Evolutionary conservation across 2,329 filamentous ascomycete genomes (phyloP).

Genomic region (Aspergillus hortae): DNA sequence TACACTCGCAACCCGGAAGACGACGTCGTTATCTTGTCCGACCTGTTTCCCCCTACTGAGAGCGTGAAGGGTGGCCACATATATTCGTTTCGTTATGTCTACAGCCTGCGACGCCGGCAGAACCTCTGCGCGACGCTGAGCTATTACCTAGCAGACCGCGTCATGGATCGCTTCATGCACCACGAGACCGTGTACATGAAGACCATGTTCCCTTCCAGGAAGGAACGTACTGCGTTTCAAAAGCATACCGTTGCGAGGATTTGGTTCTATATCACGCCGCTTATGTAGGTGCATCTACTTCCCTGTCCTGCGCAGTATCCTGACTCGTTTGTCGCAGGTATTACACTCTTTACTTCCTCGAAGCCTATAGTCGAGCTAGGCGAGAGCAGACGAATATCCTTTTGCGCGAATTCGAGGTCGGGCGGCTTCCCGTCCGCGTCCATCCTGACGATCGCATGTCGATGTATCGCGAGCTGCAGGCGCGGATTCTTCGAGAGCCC

Average conservation of each 20-base stretch:
- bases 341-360: conserved; percentile 40
- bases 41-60: conserved; percentile 39
- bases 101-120: conserved; percentile 35
- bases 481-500: conserved; percentile 35
- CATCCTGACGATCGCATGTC: conserved; percentile 29
- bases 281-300: conserved; percentile 31
- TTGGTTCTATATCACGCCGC: conserved; percentile 38
- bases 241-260: conserved; percentile 32
- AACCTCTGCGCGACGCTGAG: conserved; percentile 37
- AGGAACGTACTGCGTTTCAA: conserved; percentile 31
- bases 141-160: conserved; percentile 40
- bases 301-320: not conserved
- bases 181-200: conserved; percentile 29
- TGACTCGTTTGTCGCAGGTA: conserved; percentile 25
- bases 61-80: conserved; percentile 34
- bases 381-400: conserved; percentile 36
- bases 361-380: conserved; percentile 37
- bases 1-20: conserved; percentile 42
- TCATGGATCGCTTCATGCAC: conserved; percentile 37
- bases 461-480: conserved; percentile 37
- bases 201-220: conserved; percentile 29
- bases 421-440: conserved; percentile 35
- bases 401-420: conserved; percentile 36
- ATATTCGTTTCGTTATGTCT: conserved; percentile 41
- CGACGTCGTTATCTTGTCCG: conserved; percentile 42